phyloP scores from a whole-genome alignment of 2,329 filamentous ascomycete genomes.

The Pseudogymnoascus sp. region DNA sequence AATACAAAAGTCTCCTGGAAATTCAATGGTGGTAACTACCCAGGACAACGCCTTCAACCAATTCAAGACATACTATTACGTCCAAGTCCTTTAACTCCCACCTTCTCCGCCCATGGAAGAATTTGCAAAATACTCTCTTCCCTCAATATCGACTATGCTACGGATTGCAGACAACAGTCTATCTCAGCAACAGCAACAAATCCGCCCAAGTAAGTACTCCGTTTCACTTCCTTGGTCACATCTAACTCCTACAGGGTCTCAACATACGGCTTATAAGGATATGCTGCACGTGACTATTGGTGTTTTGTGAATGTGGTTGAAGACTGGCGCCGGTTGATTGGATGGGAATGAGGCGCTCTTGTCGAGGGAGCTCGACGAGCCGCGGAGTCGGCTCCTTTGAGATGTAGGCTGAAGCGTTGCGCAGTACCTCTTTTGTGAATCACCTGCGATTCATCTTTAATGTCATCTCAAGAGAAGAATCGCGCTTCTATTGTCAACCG shows the following conservation, averaged over 20 bases:
- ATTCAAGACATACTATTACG: constrained; percentile 44
- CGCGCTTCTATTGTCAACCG: no score
- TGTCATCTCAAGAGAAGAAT: no score
- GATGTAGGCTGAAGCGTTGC: no score
- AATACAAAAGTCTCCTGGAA: no score
- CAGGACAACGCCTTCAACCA: constrained; percentile 38
- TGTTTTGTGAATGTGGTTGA: constrained; percentile 50
- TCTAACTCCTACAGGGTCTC: neutral
- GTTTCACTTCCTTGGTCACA: neutral
- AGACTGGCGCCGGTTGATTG: constrained; percentile 25
- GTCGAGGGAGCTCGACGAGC: neutral
- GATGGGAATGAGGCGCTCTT: neutral
- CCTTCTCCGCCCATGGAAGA: constrained; percentile 72
- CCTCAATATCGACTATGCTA: constrained; percentile 86
- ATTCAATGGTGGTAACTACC: no score
- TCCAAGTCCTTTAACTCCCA: constrained; percentile 50
- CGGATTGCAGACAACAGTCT: constrained; percentile 64
- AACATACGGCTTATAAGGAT: constrained; percentile 48
- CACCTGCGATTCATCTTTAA: no score
- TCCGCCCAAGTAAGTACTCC: neutral
- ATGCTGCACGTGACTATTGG: constrained; percentile 76
- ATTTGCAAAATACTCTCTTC: constrained; percentile 69
- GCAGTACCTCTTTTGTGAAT: no score
- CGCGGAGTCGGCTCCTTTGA: neutral
- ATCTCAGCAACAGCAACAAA: constrained; percentile 37